Base-by-base conservation (phyloP, 257 asterid species). In the Capsicum chinense region DNA sequence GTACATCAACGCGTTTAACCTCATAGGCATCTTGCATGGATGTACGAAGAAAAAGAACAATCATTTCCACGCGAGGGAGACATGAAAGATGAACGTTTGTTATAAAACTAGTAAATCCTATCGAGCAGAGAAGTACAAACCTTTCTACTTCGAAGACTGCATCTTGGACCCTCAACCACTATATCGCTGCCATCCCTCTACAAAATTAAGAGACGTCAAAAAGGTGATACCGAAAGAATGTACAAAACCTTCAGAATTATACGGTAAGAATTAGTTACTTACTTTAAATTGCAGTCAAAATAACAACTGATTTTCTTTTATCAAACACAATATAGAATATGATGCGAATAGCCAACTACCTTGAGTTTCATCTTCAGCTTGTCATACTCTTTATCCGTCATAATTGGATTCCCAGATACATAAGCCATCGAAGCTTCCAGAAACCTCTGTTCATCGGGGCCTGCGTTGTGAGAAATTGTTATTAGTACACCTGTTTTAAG, bases 341-440 rank as follows among this genome's bases (percentile, higher is more conserved):
- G 39, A 64, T 94, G 88, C 86, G 85, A 86, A 17, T 6, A 21
- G 52, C 44, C 87, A 15, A 11, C 80, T 74, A 95, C 99, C 99
- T 97, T 97, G 80, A 97, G 99, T 88, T 90, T 89, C 91, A 85
- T 87, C 85, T 95, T 97, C 84, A 97, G 89, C 69, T 95, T 80
- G 87, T 97, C 98, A 84, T 71, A 97, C 82, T 93, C 99, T 90
- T 90, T 82, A 89, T 97, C 96, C 0, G 95, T 81, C 97, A 97
- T 0, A 71, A 97, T 89, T 37, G 95, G 98, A 1, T 87, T 90
- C 80, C 99, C 99, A 68, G 98, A 89, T 56, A 92, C 96, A 87
- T 97, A 97, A 78, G 99, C 99, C 95, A 95, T 95, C 58, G 99
- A 97, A 89, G 99, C 99, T 92, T 97, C 99, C 86, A 97, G 81